A percentile compares a stretch with the other conserved stretches of the same genome.
These are phyloP conservation scores for Eutrema heterophyllum DNA, from an alignment of 345 rosid species.

Conservation along the genomic window DNA sequence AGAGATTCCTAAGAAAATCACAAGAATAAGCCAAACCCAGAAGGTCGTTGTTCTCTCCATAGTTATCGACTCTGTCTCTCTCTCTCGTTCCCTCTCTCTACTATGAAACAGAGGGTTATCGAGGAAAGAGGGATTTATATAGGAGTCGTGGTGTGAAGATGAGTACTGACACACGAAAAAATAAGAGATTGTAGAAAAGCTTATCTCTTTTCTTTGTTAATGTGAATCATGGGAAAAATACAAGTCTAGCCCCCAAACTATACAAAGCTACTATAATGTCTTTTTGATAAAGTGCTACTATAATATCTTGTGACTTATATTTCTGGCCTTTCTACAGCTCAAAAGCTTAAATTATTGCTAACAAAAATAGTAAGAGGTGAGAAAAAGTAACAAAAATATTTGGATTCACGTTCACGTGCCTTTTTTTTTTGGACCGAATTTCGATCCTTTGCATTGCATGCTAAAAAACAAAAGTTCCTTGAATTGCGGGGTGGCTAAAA, in stretches of 20 bases:
- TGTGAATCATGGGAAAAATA: constrained; percentile 27
- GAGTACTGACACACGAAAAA: constrained; percentile 17
- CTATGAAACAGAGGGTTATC: not conserved
- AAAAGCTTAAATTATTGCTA: constrained; percentile 14
- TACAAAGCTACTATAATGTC: not conserved
- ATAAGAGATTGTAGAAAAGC: constrained; percentile 23
- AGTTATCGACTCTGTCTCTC: constrained; percentile 8
- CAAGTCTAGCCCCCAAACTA: constrained; percentile 22
- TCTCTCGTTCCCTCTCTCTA: not conserved
- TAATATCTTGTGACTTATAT: constrained; percentile 21
- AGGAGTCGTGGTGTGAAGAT: constrained; percentile 1
- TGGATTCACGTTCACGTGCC: constrained; percentile 25
- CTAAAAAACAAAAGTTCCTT: not conserved
- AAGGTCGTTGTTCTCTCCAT: constrained; percentile 22
- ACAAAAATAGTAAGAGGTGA: constrained; percentile 16
- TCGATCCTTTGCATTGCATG: not conserved
- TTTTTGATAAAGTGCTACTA: too few species aligned
- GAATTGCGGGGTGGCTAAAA: not conserved
- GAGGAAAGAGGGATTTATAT: constrained; percentile 1
- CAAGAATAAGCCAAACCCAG: constrained; percentile 13
- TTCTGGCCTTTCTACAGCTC: constrained; percentile 22
- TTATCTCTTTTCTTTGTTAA: constrained; percentile 19
- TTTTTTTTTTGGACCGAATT: too few species aligned
- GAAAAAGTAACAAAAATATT: constrained; percentile 10
- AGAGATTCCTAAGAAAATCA: constrained; percentile 15